Evolutionary conservation across 2,329 filamentous ascomycete species (phyloP), one percentile per base, ranked within the genome.

Genomic region (Aspergillus udagawae): DNA sequence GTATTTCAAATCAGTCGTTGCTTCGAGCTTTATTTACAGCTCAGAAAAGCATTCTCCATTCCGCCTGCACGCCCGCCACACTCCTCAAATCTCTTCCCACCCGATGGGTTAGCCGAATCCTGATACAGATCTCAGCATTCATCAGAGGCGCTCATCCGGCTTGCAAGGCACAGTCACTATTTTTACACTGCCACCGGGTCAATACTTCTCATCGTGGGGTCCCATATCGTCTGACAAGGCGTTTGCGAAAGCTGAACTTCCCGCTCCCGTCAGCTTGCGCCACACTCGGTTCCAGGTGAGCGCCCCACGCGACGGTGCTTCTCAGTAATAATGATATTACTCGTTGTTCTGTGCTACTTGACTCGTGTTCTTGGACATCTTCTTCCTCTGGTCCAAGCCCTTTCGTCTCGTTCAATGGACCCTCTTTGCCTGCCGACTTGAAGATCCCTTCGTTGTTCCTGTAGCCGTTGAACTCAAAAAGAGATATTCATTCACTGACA

Each of bases 211-310:
- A 58, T 54, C 56, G 54, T 32, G 51, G 53, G 56, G 54, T 29
- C 52, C 53, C 35, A 44, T 50, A 53, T 51, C 53, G 51, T 58
- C 60, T 63, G 55, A 63, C 61, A 63, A 63, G 56, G 58, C 54
- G 48, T 60, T 57, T 61, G 59, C 64, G 23, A 70, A 62, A 72
- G 71, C 72, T 74, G 72, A 75, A 71, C 65, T 38, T 49, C 63
- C 62, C 55, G 54, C 54, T 56, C 62, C 68, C 66, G 66, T 75
- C 73, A 76, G 73, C 74, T 77, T 77, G 74, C 74, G 74, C 74
- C 74, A 77, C 74, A 76, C 72, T 75, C 66, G 66, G 66, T 65
- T 69, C 66, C 65, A 70, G 69, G 70, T 72, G 65, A 70, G 69
- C 70, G 68, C 69, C 71, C 70, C 68, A 72, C 71, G 70, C 67